phyloP scores from a whole-genome alignment of 805 yeast species.

The Priceomyces medius region DNA sequence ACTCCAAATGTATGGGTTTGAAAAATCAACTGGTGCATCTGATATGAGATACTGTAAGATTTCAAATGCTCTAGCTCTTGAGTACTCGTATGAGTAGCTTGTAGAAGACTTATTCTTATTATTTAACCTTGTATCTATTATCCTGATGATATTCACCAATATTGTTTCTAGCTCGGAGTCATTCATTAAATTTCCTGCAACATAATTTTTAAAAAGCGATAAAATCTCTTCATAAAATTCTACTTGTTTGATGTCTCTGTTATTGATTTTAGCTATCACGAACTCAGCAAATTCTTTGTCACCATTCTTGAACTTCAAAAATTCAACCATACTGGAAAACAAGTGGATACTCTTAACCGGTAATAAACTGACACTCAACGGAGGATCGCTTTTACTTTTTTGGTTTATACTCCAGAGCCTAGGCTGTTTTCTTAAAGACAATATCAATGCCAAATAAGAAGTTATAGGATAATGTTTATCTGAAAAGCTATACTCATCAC shows the following conservation, averaged over 20 bases:
- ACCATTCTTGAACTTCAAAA: constrained; percentile 21
- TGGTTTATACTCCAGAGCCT: constrained; percentile 43
- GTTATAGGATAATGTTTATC: constrained; percentile 17
- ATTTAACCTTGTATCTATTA: constrained; percentile 18
- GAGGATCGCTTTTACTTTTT: constrained; percentile 26
- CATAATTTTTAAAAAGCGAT: constrained; percentile 51
- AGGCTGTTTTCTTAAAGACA: constrained; percentile 50
- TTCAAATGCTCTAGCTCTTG: constrained; percentile 54
- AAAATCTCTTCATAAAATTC: constrained; percentile 35
- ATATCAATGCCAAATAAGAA: constrained; percentile 41
- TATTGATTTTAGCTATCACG: constrained; percentile 13
- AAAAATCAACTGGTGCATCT: constrained; percentile 21
- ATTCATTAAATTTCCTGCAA: constrained; percentile 52
- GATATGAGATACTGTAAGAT: constrained; percentile 32
- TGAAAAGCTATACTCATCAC: constrained; percentile 8
- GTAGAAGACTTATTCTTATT: constrained; percentile 3
- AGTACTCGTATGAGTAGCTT: constrained; percentile 39
- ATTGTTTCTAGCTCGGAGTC: constrained; percentile 48
- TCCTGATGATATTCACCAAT: constrained; percentile 34
- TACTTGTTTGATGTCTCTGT: constrained; percentile 11
- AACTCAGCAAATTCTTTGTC: constrained; percentile 20
- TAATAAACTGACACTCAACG: constrained; percentile 32
- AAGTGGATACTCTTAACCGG: constrained; percentile 21
- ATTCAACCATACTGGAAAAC: constrained; percentile 14
- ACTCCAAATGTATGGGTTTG: constrained; percentile 56